These are phyloP conservation scores for Psilocybe mexicana DNA, from an alignment of 1,284 basidiomycete species.

Conservation along the genomic window DNA sequence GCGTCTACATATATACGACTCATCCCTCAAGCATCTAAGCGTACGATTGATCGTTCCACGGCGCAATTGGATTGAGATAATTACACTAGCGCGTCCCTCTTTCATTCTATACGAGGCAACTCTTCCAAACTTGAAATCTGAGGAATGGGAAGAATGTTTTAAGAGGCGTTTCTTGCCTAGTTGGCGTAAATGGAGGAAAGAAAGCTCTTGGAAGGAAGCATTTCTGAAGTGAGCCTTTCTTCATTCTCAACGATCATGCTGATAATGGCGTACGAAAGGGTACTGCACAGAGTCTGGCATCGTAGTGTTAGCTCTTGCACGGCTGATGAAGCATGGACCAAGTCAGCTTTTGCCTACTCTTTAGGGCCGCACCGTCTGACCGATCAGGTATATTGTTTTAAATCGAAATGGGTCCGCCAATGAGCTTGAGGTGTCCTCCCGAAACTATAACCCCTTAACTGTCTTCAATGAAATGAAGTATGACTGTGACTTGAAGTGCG, in stretches of 20 bases:
- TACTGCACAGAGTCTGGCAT: conserved; percentile 65
- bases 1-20: conserved; percentile 46
- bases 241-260: neutral
- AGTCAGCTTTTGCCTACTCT: conserved; percentile 41
- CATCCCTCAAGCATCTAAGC: conserved; percentile 54
- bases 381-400: conserved; percentile 64
- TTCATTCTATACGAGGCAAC: conserved; percentile 68
- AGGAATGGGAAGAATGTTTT: conserved; percentile 74
- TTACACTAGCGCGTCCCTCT: conserved; percentile 54
- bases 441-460: conserved; percentile 62
- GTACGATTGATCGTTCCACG: conserved; percentile 62
- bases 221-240: conserved; percentile 53
- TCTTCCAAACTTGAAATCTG: conserved; percentile 60
- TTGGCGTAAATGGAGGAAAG: conserved; percentile 69
- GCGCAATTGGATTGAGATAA: conserved; percentile 74
- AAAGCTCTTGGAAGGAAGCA: conserved; percentile 57
- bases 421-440: conserved; percentile 62
- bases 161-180: conserved; percentile 67
- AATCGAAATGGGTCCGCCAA: conserved; percentile 75
- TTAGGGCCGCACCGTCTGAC: conserved; percentile 16
- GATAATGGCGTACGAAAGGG: conserved; percentile 34
- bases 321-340: conserved; percentile 80
- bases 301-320: conserved; percentile 67
- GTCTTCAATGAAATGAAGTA: conserved; percentile 78
- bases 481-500: conserved; percentile 18